These are phyloP conservation scores for Saksenaea oblongispora DNA, from an alignment of 371 early-diverging fungal genomes.

Conservation along the genomic window DNA sequence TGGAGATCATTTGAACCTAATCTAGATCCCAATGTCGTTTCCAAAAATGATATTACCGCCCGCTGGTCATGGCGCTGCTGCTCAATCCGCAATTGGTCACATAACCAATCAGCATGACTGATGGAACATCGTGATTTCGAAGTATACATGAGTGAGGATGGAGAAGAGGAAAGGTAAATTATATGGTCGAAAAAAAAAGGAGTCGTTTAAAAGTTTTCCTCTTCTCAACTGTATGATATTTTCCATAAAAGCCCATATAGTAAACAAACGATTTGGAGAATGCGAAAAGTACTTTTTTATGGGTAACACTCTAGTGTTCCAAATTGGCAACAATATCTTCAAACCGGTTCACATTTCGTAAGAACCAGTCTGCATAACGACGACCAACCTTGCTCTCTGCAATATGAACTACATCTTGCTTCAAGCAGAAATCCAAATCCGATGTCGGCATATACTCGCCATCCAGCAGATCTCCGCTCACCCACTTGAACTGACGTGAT, in stretches of 20 bases:
- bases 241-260: conserved; percentile 8
- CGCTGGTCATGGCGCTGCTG: conserved; percentile 23
- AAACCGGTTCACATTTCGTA: conserved; percentile 89
- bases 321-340: conserved; percentile 63
- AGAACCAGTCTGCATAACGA: conserved; percentile 94
- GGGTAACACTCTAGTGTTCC: conserved; percentile 30
- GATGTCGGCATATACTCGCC: conserved; percentile 81
- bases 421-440: conserved; percentile 91
- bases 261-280: conserved; percentile 1
- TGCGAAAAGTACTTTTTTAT: conserved; percentile 1
- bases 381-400: conserved; percentile 92
- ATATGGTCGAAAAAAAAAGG: neutral
- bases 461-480: conserved; percentile 67
- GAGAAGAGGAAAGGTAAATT: neutral
- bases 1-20: conserved; percentile 32
- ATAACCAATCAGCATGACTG: conserved; percentile 15
- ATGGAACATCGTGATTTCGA: neutral
- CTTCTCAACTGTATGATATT: neutral
- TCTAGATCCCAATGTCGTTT: conserved; percentile 20
- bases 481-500: conserved; percentile 88
- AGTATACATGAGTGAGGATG: neutral
- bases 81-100: conserved; percentile 22
- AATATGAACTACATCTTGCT: conserved; percentile 91
- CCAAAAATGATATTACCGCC: conserved; percentile 33
- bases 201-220: conserved; percentile 3